Evolutionary conservation across 805 yeast species (phyloP).

Genomic region (Teunomyces pallodes): DNA sequence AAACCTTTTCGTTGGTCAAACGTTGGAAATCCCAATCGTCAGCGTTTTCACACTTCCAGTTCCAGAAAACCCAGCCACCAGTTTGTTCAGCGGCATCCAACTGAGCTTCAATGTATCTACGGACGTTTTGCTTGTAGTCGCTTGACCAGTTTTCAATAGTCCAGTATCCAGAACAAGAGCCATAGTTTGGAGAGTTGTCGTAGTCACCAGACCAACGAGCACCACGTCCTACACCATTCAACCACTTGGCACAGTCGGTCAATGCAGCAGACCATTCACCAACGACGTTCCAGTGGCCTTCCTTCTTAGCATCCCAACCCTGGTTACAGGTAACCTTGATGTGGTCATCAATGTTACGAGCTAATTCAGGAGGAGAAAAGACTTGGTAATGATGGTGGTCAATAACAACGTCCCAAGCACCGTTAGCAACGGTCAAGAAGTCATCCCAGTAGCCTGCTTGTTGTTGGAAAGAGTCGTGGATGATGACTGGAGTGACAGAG

Average conservation of each 20-base stretch:
- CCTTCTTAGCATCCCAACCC: constrained; percentile 36
- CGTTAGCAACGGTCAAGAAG: constrained; percentile 35
- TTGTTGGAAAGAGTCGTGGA: constrained; percentile 81
- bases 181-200: constrained; percentile 44
- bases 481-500: constrained; percentile 50
- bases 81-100: constrained; percentile 72
- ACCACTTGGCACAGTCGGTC: constrained; percentile 87
- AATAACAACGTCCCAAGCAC: constrained; percentile 61
- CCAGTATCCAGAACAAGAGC: constrained; percentile 53
- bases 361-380: constrained; percentile 62
- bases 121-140: constrained; percentile 52
- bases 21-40: constrained; percentile 82
- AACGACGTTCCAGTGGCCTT: constrained; percentile 69
- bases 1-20: constrained; percentile 55
- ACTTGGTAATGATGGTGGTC: constrained; percentile 94
- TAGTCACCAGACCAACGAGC: constrained; percentile 86
- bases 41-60: constrained; percentile 82
- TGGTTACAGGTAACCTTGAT: constrained; percentile 36
- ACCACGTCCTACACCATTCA: constrained; percentile 70
- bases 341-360: constrained; percentile 59
- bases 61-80: constrained; percentile 92
- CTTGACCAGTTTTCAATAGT: constrained; percentile 51
- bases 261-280: constrained; percentile 82
- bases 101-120: constrained; percentile 84
- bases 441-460: constrained; percentile 59